A percentile compares a stretch with the other conserved stretches of the same genome.
Conservation (phyloP, 371 early-diverging fungal genomes). For the Nematocida ausubeli region DNA sequence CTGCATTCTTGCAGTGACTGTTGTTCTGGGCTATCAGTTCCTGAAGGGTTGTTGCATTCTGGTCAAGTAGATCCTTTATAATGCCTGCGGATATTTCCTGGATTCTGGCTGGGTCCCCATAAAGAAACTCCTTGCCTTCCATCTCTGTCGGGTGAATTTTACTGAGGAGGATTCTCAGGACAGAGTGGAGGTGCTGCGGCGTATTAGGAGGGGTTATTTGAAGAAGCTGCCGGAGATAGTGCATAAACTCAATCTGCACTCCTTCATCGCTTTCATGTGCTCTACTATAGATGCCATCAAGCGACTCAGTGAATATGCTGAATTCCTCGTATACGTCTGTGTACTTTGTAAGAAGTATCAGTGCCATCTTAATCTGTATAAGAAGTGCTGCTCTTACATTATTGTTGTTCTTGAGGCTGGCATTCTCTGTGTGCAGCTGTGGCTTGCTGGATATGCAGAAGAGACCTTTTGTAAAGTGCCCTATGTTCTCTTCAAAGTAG, state of each 20-base stretch:
- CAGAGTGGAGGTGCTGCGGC: neutral
- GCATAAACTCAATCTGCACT: conserved; percentile 5
- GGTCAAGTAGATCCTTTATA: neutral
- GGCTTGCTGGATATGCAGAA: neutral
- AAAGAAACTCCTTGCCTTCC: neutral
- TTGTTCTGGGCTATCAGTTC: neutral
- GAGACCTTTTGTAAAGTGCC: neutral
- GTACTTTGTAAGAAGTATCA: neutral
- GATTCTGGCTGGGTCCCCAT: neutral
- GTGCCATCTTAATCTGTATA: neutral
- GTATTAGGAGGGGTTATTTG: neutral
- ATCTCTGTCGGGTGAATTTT: neutral
- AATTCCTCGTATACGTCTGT: neutral
- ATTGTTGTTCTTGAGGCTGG: neutral
- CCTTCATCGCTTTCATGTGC: neutral
- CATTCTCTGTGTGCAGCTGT: neutral
- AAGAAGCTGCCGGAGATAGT: neutral
- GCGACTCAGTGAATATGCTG: neutral
- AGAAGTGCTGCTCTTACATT: neutral
- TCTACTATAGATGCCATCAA: neutral
- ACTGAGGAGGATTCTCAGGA: neutral
- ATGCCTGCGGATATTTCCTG: neutral
- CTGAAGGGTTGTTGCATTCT: neutral
- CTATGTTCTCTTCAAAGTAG: conserved; percentile 13
- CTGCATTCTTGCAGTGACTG: neutral